Percentiles rank a stretch among this genome's conserved stretches.
phyloP scores from a whole-genome alignment of 73 alveolate species.

The Uronychia setigera region DNA sequence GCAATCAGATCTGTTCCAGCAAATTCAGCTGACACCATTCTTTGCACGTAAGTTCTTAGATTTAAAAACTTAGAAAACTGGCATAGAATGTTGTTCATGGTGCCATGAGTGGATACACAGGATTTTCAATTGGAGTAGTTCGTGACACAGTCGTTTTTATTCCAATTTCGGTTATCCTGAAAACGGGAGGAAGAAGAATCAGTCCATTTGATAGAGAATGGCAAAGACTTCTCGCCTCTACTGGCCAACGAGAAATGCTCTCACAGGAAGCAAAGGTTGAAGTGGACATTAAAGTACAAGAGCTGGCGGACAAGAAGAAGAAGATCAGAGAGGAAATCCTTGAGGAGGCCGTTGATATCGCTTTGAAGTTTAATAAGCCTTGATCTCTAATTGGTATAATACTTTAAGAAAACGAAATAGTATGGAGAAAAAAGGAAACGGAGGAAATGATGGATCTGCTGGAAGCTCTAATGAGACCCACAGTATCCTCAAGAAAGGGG shows the following conservation, averaged over 20 bases:
- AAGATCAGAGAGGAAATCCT: conserved; percentile 16
- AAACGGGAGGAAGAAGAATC: conserved; percentile 17
- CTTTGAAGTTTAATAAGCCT: not conserved
- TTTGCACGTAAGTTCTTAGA: conserved; percentile 83
- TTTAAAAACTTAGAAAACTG: conserved; percentile 51
- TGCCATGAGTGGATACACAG: conserved; percentile 93
- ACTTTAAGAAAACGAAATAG: too few species aligned
- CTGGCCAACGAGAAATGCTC: conserved; percentile 79
- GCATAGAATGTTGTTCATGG: conserved; percentile 97
- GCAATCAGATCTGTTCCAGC: conserved; percentile 98
- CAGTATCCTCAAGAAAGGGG: too few species aligned
- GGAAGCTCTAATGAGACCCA: too few species aligned
- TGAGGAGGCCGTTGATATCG: not conserved
- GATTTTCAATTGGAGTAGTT: conserved; percentile 88
- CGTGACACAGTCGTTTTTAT: conserved; percentile 77
- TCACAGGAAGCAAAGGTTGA: conserved; percentile 38
- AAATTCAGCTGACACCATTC: conserved; percentile 95
- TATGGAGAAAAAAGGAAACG: too few species aligned
- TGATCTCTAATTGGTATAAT: too few species aligned
- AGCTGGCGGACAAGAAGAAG: conserved; percentile 5
- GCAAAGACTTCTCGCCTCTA: conserved; percentile 77
- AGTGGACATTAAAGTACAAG: conserved; percentile 7
- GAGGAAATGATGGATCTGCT: too few species aligned
- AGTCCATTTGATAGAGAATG: conserved; percentile 58
- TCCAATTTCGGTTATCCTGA: conserved; percentile 49